Conservation (phyloP, 495 filamentous ascomycete species). For the Neurospora africana region DNA sequence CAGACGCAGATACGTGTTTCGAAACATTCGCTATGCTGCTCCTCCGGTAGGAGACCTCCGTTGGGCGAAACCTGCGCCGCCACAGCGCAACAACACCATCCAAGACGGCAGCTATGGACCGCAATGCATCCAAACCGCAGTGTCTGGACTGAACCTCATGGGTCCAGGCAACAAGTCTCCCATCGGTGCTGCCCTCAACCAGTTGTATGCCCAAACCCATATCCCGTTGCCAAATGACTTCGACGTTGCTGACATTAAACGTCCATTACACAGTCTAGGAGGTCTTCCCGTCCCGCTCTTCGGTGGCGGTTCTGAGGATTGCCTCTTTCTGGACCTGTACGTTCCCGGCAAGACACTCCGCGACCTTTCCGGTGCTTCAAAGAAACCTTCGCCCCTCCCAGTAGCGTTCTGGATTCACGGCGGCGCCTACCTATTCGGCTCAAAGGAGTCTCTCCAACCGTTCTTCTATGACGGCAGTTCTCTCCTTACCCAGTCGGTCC, state of each 20-base stretch:
- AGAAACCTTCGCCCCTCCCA: conserved; percentile 24
- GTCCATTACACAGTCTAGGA: conserved; percentile 14
- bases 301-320: conserved; percentile 37
- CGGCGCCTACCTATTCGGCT: conserved; percentile 45
- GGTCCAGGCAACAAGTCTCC: conserved; percentile 26
- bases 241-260: neutral
- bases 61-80: conserved; percentile 44
- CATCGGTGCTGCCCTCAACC: conserved; percentile 26
- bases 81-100: conserved; percentile 31
- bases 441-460: conserved; percentile 30
- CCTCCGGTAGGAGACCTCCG: conserved; percentile 44
- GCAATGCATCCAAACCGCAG: conserved; percentile 33
- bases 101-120: conserved; percentile 41
- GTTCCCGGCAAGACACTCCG: conserved; percentile 17
- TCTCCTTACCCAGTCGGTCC: conserved; percentile 35
- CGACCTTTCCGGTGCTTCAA: neutral
- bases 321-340: conserved; percentile 41
- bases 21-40: conserved; percentile 49
- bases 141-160: conserved; percentile 25
- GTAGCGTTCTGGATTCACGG: conserved; percentile 54
- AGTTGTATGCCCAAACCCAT: conserved; percentile 17
- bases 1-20: conserved; percentile 34
- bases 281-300: conserved; percentile 27
- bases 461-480: conserved; percentile 26
- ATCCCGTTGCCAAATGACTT: neutral